Evolutionary conservation across 306 rosid species (phyloP).

Genomic region (Herpetospermum pedunculosum): DNA sequence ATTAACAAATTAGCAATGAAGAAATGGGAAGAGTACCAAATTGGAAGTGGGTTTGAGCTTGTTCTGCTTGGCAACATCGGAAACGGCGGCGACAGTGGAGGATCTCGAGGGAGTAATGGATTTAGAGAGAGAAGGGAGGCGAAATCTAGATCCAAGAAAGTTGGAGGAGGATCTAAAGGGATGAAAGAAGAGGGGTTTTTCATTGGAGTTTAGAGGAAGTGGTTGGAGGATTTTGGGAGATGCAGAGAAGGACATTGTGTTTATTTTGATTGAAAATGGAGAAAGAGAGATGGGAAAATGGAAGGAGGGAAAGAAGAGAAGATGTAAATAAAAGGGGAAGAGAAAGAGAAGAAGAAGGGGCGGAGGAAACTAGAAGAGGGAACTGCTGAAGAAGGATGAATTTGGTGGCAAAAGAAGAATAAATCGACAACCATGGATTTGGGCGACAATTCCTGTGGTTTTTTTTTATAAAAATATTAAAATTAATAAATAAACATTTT

Average conservation of each 20-base stretch:
- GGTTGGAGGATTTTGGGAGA: slow-evolving; percentile 42
- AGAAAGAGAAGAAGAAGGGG: slow-evolving; percentile 6
- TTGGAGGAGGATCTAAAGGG: slow-evolving; percentile 24
- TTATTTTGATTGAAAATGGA: no score
- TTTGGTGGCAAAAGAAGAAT: no score
- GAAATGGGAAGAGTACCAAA: slow-evolving; percentile 30
- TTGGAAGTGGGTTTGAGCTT: slow-evolving; percentile 38
- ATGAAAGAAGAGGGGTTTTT: slow-evolving; percentile 33
- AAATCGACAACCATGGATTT: no score
- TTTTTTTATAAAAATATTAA: no score
- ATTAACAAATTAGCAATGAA: neutral
- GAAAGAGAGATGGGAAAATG: neutral
- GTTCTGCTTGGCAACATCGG: slow-evolving; percentile 42
- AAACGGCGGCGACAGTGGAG: slow-evolving; percentile 41
- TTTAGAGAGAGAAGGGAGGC: slow-evolving; percentile 24
- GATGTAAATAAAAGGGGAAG: slow-evolving; percentile 5
- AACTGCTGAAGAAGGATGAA: no score
- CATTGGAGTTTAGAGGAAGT: slow-evolving; percentile 45
- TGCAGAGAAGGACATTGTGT: slow-evolving; percentile 62
- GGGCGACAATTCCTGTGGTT: no score
- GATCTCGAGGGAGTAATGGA: slow-evolving; percentile 32
- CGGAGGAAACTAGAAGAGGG: slow-evolving; percentile 62
- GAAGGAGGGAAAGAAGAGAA: neutral
- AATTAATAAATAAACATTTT: no score
- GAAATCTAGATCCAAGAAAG: slow-evolving; percentile 69